phyloP scores from a whole-genome alignment of 257 asterid genomes.

The Lantana camara region DNA sequence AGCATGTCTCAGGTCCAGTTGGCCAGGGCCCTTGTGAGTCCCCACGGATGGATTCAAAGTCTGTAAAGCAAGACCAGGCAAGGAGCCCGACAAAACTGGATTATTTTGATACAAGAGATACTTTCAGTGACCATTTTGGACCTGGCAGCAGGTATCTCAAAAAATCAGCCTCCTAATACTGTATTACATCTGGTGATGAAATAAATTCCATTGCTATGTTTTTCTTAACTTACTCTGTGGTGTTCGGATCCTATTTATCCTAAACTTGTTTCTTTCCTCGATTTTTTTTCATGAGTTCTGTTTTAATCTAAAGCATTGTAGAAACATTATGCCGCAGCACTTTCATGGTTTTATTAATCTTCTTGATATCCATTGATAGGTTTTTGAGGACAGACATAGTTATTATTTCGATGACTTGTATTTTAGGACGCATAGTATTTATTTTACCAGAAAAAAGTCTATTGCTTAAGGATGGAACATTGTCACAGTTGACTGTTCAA shows the following conservation, averaged over 20 bases:
- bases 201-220: slow-evolving; percentile 10
- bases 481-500: neutral
- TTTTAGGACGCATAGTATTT: neutral
- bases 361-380: slow-evolving; percentile 5
- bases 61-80: slow-evolving; percentile 38
- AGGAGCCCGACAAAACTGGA: slow-evolving; percentile 42
- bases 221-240: slow-evolving; percentile 11
- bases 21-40: slow-evolving; percentile 48
- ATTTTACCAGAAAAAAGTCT: neutral
- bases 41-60: slow-evolving; percentile 45
- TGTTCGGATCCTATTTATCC: too few relatives aligned
- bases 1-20: slow-evolving; percentile 55
- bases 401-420: too few relatives aligned
- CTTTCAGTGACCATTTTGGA: slow-evolving; percentile 45
- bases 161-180: slow-evolving; percentile 13
- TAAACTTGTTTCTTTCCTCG: neutral
- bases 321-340: neutral
- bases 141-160: slow-evolving; percentile 63
- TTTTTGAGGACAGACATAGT: neutral
- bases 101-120: slow-evolving; percentile 42
- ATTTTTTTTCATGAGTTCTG: slow-evolving; percentile 20
- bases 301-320: slow-evolving; percentile 11
- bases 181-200: slow-evolving; percentile 13
- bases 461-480: neutral
- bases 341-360: slow-evolving; percentile 17